Percentiles rank a stretch among this genome's conserved stretches.
These are phyloP conservation scores for Paecilomyces sp. DNA, from an alignment of 2,329 filamentous ascomycete species.

Conservation along the genomic window DNA sequence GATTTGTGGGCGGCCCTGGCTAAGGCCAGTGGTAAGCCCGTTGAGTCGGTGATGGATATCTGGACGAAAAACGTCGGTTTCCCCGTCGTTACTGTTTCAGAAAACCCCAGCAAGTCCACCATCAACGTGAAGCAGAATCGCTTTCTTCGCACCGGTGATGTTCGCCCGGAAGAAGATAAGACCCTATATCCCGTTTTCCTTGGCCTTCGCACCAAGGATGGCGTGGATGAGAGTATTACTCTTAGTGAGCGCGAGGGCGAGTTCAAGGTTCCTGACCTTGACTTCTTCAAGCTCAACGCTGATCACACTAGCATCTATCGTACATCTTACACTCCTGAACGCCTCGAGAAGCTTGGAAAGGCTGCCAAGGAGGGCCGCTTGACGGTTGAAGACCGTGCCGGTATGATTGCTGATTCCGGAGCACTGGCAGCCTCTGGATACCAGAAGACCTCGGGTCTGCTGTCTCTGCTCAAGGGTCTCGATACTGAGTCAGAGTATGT, in stretches of 20 bases:
- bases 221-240: slow-evolving; percentile 69
- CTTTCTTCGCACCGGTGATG: slow-evolving; percentile 85
- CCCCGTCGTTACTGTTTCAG: slow-evolving; percentile 81
- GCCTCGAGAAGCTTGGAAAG: slow-evolving; percentile 78
- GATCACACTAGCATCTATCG: slow-evolving; percentile 91
- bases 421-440: slow-evolving; percentile 85
- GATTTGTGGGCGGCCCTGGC: slow-evolving; percentile 86
- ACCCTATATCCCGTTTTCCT: slow-evolving; percentile 86
- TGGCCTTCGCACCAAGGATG: slow-evolving; percentile 74
- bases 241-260: slow-evolving; percentile 65
- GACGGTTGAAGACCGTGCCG: slow-evolving; percentile 82
- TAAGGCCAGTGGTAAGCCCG: slow-evolving; percentile 83
- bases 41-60: slow-evolving; percentile 83
- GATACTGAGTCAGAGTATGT: slow-evolving; percentile 77
- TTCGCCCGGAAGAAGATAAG: slow-evolving; percentile 86
- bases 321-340: slow-evolving; percentile 76
- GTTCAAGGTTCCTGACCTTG: slow-evolving; percentile 68
- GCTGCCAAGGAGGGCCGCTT: slow-evolving; percentile 75
- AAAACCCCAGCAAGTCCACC: slow-evolving; percentile 60
- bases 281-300: slow-evolving; percentile 96
- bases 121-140: slow-evolving; percentile 92
- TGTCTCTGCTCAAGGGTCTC: slow-evolving; percentile 80
- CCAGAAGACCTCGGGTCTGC: slow-evolving; percentile 82
- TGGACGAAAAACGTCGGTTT: slow-evolving; percentile 97
- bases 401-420: slow-evolving; percentile 90